Percentiles rank a stretch among this genome's conserved stretches.
Conservation (phyloP, 2,329 filamentous ascomycete species). For the Talaromyces sp. region DNA sequence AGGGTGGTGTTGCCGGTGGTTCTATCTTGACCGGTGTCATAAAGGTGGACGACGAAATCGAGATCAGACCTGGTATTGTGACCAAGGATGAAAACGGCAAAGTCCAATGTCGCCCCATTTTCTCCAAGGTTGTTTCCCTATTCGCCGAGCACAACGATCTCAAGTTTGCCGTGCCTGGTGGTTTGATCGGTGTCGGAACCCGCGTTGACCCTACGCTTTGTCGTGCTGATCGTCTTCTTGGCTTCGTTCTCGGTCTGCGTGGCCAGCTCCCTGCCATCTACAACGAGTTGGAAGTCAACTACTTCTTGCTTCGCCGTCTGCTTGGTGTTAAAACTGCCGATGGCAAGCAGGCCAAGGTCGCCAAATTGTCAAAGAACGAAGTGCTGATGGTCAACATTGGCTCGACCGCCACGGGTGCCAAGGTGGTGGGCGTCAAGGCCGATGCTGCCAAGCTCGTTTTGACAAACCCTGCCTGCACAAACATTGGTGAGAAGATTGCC, state of each 20-base stretch:
- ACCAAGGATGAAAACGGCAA: slow-evolving; percentile 89
- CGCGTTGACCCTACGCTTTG: slow-evolving; percentile 96
- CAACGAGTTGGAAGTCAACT: slow-evolving; percentile 98
- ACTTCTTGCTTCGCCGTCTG: slow-evolving; percentile 91
- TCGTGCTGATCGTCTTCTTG: slow-evolving; percentile 96
- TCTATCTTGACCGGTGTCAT: slow-evolving; percentile 94
- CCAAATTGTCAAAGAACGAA: slow-evolving; percentile 96
- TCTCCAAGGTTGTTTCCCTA: slow-evolving; percentile 87
- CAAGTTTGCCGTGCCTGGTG: slow-evolving; percentile 96
- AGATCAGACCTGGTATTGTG: slow-evolving; percentile 98
- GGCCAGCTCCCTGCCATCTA: slow-evolving; percentile 94
- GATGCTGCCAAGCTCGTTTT: slow-evolving; percentile 94
- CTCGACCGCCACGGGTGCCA: slow-evolving; percentile 93
- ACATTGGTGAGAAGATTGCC: slow-evolving; percentile 96
- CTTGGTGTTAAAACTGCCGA: slow-evolving; percentile 97
- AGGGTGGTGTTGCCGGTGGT: slow-evolving; percentile 97
- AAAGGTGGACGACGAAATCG: slow-evolving; percentile 96
- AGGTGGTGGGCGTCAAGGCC: slow-evolving; percentile 94
- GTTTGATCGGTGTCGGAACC: slow-evolving; percentile 96
- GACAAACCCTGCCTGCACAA: slow-evolving; percentile 91
- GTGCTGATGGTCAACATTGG: slow-evolving; percentile 99
- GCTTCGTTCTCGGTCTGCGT: slow-evolving; percentile 93
- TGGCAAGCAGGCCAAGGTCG: slow-evolving; percentile 98
- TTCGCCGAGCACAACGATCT: slow-evolving; percentile 98
- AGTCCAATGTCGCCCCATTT: slow-evolving; percentile 95